These are phyloP conservation scores for Sclerotinia sclerotiorum DNA, from an alignment of 2,329 filamentous ascomycete species.

Conservation along the genomic window DNA sequence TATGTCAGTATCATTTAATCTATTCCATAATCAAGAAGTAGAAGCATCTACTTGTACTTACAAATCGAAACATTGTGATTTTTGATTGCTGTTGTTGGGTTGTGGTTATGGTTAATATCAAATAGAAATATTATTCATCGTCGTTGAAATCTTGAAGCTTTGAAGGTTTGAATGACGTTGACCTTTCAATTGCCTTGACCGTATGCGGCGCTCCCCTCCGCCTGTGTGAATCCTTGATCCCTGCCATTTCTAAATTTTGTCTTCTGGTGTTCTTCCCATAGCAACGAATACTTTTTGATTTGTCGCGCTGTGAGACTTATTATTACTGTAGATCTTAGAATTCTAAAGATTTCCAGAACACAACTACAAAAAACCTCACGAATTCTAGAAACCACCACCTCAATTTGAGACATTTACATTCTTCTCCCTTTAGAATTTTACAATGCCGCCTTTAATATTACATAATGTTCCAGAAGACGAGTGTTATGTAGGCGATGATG, in stretches of 20 bases:
- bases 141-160: background rate
- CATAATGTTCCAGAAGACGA: slow-evolving; percentile 70
- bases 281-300: slow-evolving; percentile 11
- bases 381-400: slow-evolving; percentile 15
- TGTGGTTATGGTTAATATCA: background rate
- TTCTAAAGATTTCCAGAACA: slow-evolving; percentile 12
- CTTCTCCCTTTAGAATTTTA: slow-evolving; percentile 24
- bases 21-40: background rate
- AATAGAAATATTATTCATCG: background rate
- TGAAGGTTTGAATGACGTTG: slow-evolving; percentile 11
- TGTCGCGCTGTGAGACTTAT: slow-evolving; percentile 20
- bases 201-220: slow-evolving; percentile 5
- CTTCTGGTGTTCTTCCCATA: background rate
- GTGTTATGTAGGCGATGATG: slow-evolving; percentile 65
- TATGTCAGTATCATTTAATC: slow-evolving; percentile 16
- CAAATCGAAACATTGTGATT: slow-evolving; percentile 42
- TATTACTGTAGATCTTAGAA: background rate
- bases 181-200: background rate
- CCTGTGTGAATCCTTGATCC: slow-evolving; percentile 13
- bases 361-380: background rate
- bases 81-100: slow-evolving; percentile 17
- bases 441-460: slow-evolving; percentile 64
- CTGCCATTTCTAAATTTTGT: slow-evolving; percentile 20
- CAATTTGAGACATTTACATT: slow-evolving; percentile 17
- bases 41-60: slow-evolving; percentile 28